Conservation (phyloP, 306 rosid species). For the Rosa lucieae region DNA sequence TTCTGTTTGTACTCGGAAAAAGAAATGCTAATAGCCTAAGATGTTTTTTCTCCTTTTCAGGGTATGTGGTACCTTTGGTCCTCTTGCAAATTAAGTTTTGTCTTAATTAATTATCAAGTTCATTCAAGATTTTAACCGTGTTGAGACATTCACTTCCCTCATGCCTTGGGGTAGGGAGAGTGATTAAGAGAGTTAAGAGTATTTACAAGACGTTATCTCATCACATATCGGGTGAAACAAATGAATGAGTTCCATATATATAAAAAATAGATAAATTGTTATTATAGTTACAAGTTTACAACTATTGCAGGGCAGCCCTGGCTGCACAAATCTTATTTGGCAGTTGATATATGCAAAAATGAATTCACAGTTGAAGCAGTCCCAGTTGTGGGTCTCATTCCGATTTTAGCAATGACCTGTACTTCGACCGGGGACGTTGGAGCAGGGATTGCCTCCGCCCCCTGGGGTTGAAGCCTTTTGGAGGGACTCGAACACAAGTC, state of each 20-base stretch:
- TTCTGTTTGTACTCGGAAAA: no score
- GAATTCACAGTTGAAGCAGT: not conserved
- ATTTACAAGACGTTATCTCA: no score
- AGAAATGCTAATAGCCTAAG: no score
- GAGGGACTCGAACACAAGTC: constrained; percentile 36
- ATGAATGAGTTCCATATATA: not conserved
- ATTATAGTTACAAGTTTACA: not conserved
- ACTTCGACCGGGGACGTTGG: constrained; percentile 21
- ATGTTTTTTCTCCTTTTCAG: no score
- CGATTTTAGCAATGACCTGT: not conserved
- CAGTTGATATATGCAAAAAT: not conserved
- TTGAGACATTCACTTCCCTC: no score
- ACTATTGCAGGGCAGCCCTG: not conserved
- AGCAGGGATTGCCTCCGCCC: constrained; percentile 37
- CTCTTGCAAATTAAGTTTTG: no score
- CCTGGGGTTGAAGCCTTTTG: constrained; percentile 33
- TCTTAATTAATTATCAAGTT: no score
- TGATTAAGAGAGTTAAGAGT: no score
- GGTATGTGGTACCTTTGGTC: no score
- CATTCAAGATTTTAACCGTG: no score
- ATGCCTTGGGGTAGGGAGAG: no score
- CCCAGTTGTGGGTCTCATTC: not conserved
- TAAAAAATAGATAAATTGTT: not conserved
- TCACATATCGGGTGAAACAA: not conserved
- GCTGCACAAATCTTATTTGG: not conserved